Percentiles rank a stretch among this genome's conserved stretches.
Conservation (phyloP, 768 basidiomycete species). For the Agrocybe chaxingu region DNA sequence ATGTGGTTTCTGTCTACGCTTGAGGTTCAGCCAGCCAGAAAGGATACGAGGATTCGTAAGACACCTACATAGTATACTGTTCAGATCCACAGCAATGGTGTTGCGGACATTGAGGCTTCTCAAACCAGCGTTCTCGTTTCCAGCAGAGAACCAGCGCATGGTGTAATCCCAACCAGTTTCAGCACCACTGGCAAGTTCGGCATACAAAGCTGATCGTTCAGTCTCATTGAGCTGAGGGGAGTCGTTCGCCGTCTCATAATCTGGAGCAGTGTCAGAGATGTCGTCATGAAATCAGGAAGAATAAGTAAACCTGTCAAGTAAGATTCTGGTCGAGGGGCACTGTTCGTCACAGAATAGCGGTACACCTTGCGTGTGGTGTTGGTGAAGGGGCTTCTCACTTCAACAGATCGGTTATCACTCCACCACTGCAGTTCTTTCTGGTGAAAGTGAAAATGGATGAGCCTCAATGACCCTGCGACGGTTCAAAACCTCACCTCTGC, state of each 20-base stretch:
- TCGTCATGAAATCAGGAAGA: not conserved
- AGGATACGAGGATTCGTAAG: slow-evolving; percentile 4
- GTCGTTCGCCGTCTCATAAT: slow-evolving; percentile 77
- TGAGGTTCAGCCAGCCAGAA: not conserved
- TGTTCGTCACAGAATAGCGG: slow-evolving; percentile 77
- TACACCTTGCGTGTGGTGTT: slow-evolving; percentile 63
- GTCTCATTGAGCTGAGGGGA: slow-evolving; percentile 60
- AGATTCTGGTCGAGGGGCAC: slow-evolving; percentile 86
- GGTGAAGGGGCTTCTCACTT: slow-evolving; percentile 69
- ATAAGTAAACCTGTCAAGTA: slow-evolving; percentile 53
- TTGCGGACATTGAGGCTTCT: slow-evolving; percentile 69
- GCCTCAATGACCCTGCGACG: not conserved
- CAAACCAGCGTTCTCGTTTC: slow-evolving; percentile 50
- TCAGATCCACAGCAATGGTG: slow-evolving; percentile 73
- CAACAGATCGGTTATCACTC: slow-evolving; percentile 65
- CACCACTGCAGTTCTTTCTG: slow-evolving; percentile 86
- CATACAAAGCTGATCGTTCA: slow-evolving; percentile 65
- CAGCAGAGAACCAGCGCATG: slow-evolving; percentile 42
- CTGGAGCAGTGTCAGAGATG: slow-evolving; percentile 30
- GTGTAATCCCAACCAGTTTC: slow-evolving; percentile 75
- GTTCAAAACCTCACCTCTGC: slow-evolving; percentile 54
- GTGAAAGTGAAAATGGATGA: not conserved
- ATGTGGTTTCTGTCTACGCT: slow-evolving; percentile 60
- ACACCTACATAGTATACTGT: slow-evolving; percentile 77
- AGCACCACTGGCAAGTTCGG: slow-evolving; percentile 85